Percentiles rank a stretch among this genome's conserved stretches.
Conservation (phyloP, 1,284 basidiomycete species). For the Puccinia horiana region DNA sequence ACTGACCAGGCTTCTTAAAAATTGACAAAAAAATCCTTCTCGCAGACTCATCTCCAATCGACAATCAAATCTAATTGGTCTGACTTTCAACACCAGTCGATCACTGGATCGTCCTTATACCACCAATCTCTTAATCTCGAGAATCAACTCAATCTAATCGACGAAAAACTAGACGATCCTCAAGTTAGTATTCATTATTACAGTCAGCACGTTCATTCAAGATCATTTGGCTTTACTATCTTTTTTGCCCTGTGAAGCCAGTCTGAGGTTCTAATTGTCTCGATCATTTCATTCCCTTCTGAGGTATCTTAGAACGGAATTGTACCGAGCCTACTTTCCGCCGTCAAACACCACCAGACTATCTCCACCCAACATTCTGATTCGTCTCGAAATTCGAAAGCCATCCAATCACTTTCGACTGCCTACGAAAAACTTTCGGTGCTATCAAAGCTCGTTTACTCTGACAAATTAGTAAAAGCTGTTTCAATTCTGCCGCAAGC, state of each 20-base stretch:
- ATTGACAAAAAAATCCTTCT: background rate
- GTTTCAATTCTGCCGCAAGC: slow-evolving; percentile 9
- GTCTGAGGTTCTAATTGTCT: background rate
- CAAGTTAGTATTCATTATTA: slow-evolving; percentile 39
- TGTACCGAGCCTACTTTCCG: slow-evolving; percentile 22
- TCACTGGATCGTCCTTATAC: slow-evolving; percentile 21
- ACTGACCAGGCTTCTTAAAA: background rate
- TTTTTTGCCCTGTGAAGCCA: background rate
- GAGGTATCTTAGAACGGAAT: slow-evolving; percentile 28
- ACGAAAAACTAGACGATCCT: slow-evolving; percentile 25
- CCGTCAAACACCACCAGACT: slow-evolving; percentile 27
- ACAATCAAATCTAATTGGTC: slow-evolving; percentile 38
- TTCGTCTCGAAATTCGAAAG: slow-evolving; percentile 12
- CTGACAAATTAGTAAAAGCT: slow-evolving; percentile 17
- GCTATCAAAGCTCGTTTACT: slow-evolving; percentile 23
- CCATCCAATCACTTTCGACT: slow-evolving; percentile 28
- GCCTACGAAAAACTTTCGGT: slow-evolving; percentile 24
- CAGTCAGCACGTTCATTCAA: slow-evolving; percentile 18
- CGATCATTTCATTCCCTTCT: background rate
- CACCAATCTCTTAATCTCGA: slow-evolving; percentile 31
- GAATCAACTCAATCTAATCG: slow-evolving; percentile 19
- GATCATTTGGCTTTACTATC: background rate
- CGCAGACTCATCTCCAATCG: slow-evolving; percentile 36
- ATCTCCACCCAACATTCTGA: slow-evolving; percentile 29
- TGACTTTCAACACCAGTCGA: slow-evolving; percentile 39